Evolutionary conservation across 352 stramenopile species (phyloP).

Genomic region (Hyaloperonospora brassicae): DNA sequence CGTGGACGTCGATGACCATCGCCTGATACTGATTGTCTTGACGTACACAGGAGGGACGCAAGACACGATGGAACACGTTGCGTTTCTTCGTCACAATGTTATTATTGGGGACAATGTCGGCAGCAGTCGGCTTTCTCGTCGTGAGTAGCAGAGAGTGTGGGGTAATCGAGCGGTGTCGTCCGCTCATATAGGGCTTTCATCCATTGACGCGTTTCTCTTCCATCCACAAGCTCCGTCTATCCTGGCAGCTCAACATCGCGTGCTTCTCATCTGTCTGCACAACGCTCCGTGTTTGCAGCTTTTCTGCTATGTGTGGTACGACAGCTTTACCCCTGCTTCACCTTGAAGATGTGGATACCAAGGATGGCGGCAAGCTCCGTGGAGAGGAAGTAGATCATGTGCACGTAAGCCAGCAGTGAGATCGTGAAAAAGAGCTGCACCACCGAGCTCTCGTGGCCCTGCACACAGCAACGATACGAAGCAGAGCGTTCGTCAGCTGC

Average conservation of each 20-base stretch:
- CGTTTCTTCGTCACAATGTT: conserved; percentile 22
- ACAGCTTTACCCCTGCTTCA: conserved; percentile 43
- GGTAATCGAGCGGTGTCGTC: conserved; percentile 32
- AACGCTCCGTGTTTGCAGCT: not conserved
- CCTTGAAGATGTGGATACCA: conserved; percentile 75
- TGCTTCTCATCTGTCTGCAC: conserved; percentile 4
- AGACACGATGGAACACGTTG: conserved; percentile 20
- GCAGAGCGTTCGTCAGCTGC: not conserved
- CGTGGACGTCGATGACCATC: not conserved
- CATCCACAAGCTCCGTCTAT: too few relatives aligned
- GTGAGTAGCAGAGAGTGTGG: conserved; percentile 34
- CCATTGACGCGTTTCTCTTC: conserved; percentile 19
- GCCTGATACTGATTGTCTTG: conserved; percentile 3
- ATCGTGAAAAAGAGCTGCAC: conserved; percentile 74
- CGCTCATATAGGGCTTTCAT: conserved; percentile 58
- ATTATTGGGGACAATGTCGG: conserved; percentile 26
- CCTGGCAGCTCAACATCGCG: too few relatives aligned
- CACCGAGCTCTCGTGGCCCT: conserved; percentile 62
- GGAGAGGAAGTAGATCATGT: conserved; percentile 83
- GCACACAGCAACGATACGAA: not conserved
- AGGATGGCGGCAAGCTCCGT: conserved; percentile 68
- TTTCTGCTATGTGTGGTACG: conserved; percentile 1
- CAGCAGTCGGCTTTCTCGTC: conserved; percentile 21
- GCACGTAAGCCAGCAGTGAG: conserved; percentile 53
- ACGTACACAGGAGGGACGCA: conserved; percentile 23